Percentiles rank a stretch among this genome's conserved stretches.
Conservation (phyloP, 108 stramenopile genomes). For the Nitzschia inconspicua region DNA sequence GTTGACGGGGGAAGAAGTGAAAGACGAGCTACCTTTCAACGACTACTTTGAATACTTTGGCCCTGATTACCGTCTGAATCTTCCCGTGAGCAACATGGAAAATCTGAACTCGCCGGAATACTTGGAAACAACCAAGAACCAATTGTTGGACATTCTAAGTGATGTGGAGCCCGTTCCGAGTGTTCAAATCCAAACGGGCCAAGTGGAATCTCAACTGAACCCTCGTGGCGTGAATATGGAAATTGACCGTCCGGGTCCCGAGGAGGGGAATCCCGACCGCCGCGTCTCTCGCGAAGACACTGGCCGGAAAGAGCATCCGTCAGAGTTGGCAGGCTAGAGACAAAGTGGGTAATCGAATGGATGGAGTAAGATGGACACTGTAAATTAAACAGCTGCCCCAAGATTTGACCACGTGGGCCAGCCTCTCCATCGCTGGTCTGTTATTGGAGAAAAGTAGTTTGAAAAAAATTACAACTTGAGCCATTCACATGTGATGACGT, state of each 20-base stretch:
- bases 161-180: conserved; percentile 85
- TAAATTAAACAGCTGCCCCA: no score
- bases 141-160: conserved; percentile 74
- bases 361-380: no score
- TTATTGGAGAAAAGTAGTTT: no score
- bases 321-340: conserved; percentile 43
- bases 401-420: no score
- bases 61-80: conserved; percentile 95
- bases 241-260: conserved; percentile 36
- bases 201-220: conserved; percentile 72
- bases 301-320: conserved; percentile 59
- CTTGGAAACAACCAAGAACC: conserved; percentile 80
- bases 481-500: no score
- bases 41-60: conserved; percentile 99
- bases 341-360: no score
- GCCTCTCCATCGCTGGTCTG: no score
- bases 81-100: conserved; percentile 96
- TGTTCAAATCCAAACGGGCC: conserved; percentile 79
- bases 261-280: conserved; percentile 54
- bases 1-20: conserved; percentile 78
- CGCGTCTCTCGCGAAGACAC: conserved; percentile 31
- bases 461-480: no score
- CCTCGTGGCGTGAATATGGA: conserved; percentile 67
- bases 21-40: conserved; percentile 95
- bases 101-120: conserved; percentile 92